Percentiles rank a stretch among this genome's conserved stretches.
Conservation (phyloP, 2,329 filamentous ascomycete species). For the Aspergillus niger region DNA sequence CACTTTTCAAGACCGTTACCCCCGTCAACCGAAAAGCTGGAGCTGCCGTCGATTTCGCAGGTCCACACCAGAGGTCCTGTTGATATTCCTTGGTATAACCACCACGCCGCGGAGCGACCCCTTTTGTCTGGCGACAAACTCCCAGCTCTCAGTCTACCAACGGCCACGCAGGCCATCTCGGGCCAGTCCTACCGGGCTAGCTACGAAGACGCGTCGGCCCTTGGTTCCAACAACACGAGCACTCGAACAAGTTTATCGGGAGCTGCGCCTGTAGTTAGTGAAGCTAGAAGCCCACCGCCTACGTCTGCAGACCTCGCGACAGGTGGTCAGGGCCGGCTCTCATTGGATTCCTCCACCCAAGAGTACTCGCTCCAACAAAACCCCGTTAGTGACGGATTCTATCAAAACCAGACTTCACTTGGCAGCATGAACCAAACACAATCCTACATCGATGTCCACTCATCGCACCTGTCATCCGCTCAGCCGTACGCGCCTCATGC, state of each 20-base stretch:
- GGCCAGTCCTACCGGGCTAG: conserved; percentile 74
- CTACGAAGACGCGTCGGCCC: conserved; percentile 64
- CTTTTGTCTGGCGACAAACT: conserved; percentile 73
- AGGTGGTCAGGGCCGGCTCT: conserved; percentile 39
- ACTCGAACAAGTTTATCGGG: conserved; percentile 60
- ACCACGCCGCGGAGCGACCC: conserved; percentile 65
- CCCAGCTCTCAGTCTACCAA: conserved; percentile 69
- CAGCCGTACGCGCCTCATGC: conserved; percentile 75
- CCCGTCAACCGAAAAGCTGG: conserved; percentile 80
- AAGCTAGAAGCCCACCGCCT: conserved; percentile 74
- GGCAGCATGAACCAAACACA: conserved; percentile 77
- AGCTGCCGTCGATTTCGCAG: conserved; percentile 84
- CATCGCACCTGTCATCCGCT: conserved; percentile 73
- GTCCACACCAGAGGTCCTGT: conserved; percentile 76
- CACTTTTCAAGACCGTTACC: conserved; percentile 33
- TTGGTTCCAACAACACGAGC: conserved; percentile 53
- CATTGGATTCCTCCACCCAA: conserved; percentile 37
- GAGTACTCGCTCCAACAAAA: conserved; percentile 38
- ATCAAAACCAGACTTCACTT: conserved; percentile 40
- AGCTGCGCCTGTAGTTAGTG: conserved; percentile 48
- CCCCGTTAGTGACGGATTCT: conserved; percentile 45
- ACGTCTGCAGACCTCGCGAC: conserved; percentile 54
- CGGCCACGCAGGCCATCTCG: conserved; percentile 65
- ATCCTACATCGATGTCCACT: conserved; percentile 82
- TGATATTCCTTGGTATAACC: conserved; percentile 70